A percentile compares a stretch with the other conserved stretches of the same genome.
These are phyloP conservation scores for Termitomyces sp. DNA, from an alignment of 768 basidiomycete species.

Conservation along the genomic window DNA sequence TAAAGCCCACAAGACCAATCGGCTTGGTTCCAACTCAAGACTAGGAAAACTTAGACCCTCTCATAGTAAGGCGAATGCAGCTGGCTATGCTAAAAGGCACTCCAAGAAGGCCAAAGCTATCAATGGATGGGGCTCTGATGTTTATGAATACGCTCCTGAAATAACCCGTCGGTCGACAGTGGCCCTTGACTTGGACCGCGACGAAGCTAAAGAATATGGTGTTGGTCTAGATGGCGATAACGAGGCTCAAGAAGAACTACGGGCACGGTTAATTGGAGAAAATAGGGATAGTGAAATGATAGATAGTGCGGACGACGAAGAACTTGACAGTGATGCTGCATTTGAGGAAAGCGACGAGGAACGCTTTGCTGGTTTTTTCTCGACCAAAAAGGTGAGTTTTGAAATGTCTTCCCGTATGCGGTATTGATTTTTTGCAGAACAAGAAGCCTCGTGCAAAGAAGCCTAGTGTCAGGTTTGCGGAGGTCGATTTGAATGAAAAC, in stretches of 20 bases:
- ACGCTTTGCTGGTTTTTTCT: slow-evolving; percentile 63
- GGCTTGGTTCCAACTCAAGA: slow-evolving; percentile 2
- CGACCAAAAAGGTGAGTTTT: slow-evolving; percentile 31
- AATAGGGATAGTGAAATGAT: slow-evolving; percentile 47
- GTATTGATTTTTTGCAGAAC: slow-evolving; percentile 5
- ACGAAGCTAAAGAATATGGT: slow-evolving; percentile 41
- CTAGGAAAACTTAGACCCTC: slow-evolving; percentile 17
- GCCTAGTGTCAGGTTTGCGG: slow-evolving; percentile 35
- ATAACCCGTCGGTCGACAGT: slow-evolving; percentile 48
- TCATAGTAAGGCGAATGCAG: slow-evolving; percentile 32
- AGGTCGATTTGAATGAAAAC: slow-evolving; percentile 67
- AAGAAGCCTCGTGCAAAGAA: slow-evolving; percentile 24
- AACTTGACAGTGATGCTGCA: slow-evolving; percentile 79
- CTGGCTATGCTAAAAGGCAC: slow-evolving; percentile 48
- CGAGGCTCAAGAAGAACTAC: slow-evolving; percentile 32
- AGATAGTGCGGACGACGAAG: slow-evolving; percentile 74
- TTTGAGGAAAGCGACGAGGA: slow-evolving; percentile 82
- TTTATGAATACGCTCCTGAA: slow-evolving; percentile 60
- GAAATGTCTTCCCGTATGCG: background rate
- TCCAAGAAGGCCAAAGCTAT: slow-evolving; percentile 34
- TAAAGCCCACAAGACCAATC: background rate
- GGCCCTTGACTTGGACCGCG: slow-evolving; percentile 47
- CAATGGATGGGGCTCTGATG: slow-evolving; percentile 36
- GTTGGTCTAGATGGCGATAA: slow-evolving; percentile 37
- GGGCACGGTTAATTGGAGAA: slow-evolving; percentile 47